These are phyloP conservation scores for Phytophthora brassicae DNA, from an alignment of 352 stramenopile genomes.

Conservation along the genomic window DNA sequence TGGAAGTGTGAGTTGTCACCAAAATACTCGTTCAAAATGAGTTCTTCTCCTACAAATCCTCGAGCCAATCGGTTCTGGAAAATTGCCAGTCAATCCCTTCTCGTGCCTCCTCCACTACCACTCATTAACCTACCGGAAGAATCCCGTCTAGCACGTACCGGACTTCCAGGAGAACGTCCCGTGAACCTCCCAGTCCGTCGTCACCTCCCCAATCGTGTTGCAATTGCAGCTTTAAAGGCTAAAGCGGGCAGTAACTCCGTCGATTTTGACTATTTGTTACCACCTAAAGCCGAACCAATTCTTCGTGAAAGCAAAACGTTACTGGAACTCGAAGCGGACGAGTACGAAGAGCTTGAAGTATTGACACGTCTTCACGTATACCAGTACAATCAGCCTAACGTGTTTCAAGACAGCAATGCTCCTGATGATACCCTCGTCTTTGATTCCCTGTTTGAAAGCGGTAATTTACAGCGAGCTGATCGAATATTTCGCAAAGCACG, in stretches of 20 bases:
- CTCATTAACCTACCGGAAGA: constrained; percentile 64
- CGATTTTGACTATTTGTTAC: constrained; percentile 7
- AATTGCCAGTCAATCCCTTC: constrained; percentile 20
- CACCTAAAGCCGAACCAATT: constrained; percentile 39
- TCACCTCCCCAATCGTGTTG: constrained; percentile 27
- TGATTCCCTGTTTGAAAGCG: constrained; percentile 78
- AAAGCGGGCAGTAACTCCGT: background rate
- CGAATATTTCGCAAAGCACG: constrained; percentile 47
- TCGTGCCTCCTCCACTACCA: constrained; percentile 59
- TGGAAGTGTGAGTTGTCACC: constrained; percentile 10
- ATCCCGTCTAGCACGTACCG: constrained; percentile 40
- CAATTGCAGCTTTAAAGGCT: constrained; percentile 5
- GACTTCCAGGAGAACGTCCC: constrained; percentile 38
- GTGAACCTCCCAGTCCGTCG: constrained; percentile 49
- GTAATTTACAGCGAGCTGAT: constrained; percentile 62
- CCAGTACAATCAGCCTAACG: constrained; percentile 66
- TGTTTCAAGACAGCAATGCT: constrained; percentile 36
- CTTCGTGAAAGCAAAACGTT: constrained; percentile 44
- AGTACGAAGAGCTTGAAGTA: constrained; percentile 33
- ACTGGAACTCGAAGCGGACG: constrained; percentile 39
- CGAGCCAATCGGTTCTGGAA: constrained; percentile 32
- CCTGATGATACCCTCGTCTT: constrained; percentile 63
- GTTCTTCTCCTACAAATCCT: constrained; percentile 12
- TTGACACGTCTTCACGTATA: constrained; percentile 53
- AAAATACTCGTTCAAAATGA: background rate